Base-by-base conservation (phyloP, 78 protist species). In the Emiliania huxleyi region DNA sequence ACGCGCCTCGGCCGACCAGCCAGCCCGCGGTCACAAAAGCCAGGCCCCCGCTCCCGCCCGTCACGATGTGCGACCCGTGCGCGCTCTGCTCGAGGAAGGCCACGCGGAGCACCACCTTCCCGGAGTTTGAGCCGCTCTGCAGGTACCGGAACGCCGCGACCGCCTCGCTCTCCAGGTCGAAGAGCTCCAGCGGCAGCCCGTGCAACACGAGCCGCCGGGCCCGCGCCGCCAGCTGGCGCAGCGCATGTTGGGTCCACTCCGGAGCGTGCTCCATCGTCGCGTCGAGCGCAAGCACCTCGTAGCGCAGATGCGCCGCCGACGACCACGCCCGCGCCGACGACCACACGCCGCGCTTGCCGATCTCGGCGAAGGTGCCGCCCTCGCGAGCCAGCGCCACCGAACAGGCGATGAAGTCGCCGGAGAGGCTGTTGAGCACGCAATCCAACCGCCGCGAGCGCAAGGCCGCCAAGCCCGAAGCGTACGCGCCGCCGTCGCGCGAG, bases 131-230 rank as follows among this genome's bases (percentile, higher is more conserved):
- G 29, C 81, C 92, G 48, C 69, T 37, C 48, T 56, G 43, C 79
- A 90, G 49, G 35, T 52, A 38, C 92, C 71, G 46, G 92, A 90
- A 90, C 45, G 92, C 92, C 37, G 56, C 71, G 37, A 25, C 77
- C 11, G 44, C 73, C 35, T 55, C 40, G 35, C 33, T 15, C 26
- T 15, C 25, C 18, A 90, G n/a, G 43, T 56, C 75, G 69, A 48
- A 90, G 42, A 2, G 2, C 29, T 4, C 6, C 49, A 55, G 69
- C 55, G 92, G 92, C 49, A 55, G 6, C 33, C 49, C 1, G 18
- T 35, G 18, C 26, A 15, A 6, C n/a, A 11, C 25, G 26, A 1
- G 0, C 40, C 8, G 8, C 40, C 23, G 40, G 37, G 81, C 43
- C 12, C 45, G 81, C 38, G 15, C 48, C 1, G 62, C 4, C 25